Conservation (phyloP, 2,329 filamentous ascomycete genomes). For the Xylariomycetidae sp. region DNA sequence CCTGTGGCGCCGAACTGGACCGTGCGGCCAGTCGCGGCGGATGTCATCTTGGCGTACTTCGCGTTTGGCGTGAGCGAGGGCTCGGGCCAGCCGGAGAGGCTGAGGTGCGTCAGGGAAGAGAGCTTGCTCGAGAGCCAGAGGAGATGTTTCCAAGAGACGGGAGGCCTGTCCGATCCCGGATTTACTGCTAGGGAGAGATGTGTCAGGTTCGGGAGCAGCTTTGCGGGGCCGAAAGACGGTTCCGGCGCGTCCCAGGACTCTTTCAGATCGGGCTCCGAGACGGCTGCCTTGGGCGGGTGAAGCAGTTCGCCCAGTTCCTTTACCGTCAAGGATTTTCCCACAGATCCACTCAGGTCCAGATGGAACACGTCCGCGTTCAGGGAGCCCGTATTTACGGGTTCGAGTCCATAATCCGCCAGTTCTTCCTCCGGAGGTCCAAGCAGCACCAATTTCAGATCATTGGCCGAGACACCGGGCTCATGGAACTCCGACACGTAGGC, state of each 20-base stretch:
- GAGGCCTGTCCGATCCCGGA: slow-evolving; percentile 25
- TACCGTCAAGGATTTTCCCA: slow-evolving; percentile 46
- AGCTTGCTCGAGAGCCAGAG: slow-evolving; percentile 49
- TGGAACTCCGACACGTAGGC: slow-evolving; percentile 43
- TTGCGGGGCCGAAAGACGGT: slow-evolving; percentile 16
- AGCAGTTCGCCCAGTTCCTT: slow-evolving; percentile 50
- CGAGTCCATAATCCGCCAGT: slow-evolving; percentile 24
- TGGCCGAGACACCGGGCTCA: slow-evolving; percentile 41
- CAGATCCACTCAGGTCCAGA: slow-evolving; percentile 50
- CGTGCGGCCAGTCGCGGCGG: slow-evolving; percentile 34
- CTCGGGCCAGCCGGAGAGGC: slow-evolving; percentile 58
- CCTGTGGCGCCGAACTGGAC: slow-evolving; percentile 52
- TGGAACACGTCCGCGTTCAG: slow-evolving; percentile 45
- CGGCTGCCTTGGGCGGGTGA: slow-evolving; percentile 31
- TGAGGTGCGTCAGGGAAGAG: slow-evolving; percentile 54
- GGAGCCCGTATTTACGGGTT: slow-evolving; percentile 18
- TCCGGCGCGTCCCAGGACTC: slow-evolving; percentile 52
- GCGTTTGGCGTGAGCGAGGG: slow-evolving; percentile 54
- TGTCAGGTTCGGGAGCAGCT: slow-evolving; percentile 52
- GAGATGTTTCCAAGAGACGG: slow-evolving; percentile 55
- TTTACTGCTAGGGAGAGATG: slow-evolving; percentile 55
- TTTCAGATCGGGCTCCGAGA: slow-evolving; percentile 24
- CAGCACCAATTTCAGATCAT: slow-evolving; percentile 42
- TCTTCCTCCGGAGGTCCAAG: slow-evolving; percentile 22
- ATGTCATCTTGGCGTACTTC: slow-evolving; percentile 41